Conservation (phyloP, 495 filamentous ascomycete genomes). For the Penicillium paxilli region DNA sequence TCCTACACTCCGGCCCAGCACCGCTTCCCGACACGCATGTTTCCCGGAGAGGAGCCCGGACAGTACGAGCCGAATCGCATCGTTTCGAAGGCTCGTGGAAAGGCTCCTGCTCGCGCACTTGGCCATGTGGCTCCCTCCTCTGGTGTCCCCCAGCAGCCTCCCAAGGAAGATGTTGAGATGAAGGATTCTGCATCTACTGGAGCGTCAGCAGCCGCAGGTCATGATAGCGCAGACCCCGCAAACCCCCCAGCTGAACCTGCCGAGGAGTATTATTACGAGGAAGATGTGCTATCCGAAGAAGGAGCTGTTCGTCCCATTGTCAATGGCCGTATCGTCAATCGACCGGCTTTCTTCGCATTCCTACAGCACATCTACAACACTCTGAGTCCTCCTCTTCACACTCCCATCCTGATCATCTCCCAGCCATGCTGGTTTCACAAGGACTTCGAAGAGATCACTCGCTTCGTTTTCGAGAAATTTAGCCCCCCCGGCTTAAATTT, state of each 20-base stretch:
- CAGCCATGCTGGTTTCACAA: conserved; percentile 83
- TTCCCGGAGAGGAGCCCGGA: conserved; percentile 72
- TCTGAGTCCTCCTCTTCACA: conserved; percentile 88
- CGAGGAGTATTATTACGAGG: conserved; percentile 67
- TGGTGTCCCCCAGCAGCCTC: no score
- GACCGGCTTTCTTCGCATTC: conserved; percentile 89
- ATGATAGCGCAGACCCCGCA: conserved; percentile 18
- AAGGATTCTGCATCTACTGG: conserved; percentile 18
- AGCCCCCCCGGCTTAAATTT: conserved; percentile 87
- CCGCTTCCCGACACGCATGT: conserved; percentile 90
- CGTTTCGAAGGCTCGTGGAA: no score
- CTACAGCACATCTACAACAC: conserved; percentile 83
- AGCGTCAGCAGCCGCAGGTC: conserved; percentile 13
- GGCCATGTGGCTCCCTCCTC: no score
- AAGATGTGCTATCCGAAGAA: conserved; percentile 83
- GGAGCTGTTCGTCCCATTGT: conserved; percentile 86
- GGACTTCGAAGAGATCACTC: conserved; percentile 78
- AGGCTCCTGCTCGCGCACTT: no score
- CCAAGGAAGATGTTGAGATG: conserved; percentile 54
- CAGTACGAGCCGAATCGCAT: conserved; percentile 85
- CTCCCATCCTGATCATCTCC: conserved; percentile 83
- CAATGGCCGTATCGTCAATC: conserved; percentile 82
- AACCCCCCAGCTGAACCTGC: conserved; percentile 24
- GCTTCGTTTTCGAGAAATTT: conserved; percentile 96
- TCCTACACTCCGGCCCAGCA: conserved; percentile 77